Percentiles rank a stretch among this genome's conserved stretches.
Conservation (phyloP, 805 yeast genomes). For the Brettanomyces nanus region DNA sequence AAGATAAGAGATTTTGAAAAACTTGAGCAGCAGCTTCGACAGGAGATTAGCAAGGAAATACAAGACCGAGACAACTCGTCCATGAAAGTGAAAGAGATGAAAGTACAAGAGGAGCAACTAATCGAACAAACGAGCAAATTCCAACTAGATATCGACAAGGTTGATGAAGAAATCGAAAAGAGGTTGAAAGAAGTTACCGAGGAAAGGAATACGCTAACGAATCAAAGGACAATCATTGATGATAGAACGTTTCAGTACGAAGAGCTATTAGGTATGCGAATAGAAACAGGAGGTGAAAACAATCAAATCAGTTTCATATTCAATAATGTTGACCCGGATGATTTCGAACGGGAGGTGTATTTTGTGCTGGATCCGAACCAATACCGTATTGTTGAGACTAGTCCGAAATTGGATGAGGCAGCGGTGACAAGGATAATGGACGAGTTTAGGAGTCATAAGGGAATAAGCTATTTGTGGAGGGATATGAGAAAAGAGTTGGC, state of each 20-base stretch:
- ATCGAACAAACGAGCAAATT: conserved; percentile 20
- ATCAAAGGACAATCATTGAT: conserved; percentile 31
- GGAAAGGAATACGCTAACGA: conserved; percentile 24
- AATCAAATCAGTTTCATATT: conserved; percentile 32
- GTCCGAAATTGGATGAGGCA: conserved; percentile 26
- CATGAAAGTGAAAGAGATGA: conserved; percentile 31
- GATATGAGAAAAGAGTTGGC: conserved; percentile 19
- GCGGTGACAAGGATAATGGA: conserved; percentile 11
- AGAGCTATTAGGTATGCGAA: conserved; percentile 36
- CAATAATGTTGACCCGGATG: conserved; percentile 37
- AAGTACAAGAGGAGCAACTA: conserved; percentile 28
- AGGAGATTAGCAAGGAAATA: conserved; percentile 14
- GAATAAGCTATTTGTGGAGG: conserved; percentile 27
- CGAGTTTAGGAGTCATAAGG: conserved; percentile 20
- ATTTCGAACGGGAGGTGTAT: conserved; percentile 35
- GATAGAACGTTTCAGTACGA: conserved; percentile 38
- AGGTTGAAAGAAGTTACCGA: conserved; percentile 18
- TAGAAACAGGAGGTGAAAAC: conserved; percentile 32
- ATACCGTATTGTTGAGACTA: conserved; percentile 26
- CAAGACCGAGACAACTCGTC: conserved; percentile 26
- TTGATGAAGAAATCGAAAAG: conserved; percentile 18
- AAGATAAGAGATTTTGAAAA: conserved; percentile 14
- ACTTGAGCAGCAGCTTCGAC: conserved; percentile 15
- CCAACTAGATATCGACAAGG: conserved; percentile 21
- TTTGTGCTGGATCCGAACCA: conserved; percentile 33